Conservation (phyloP, 108 stramenopile species). For the Nannochloropsis gaditana region DNA sequence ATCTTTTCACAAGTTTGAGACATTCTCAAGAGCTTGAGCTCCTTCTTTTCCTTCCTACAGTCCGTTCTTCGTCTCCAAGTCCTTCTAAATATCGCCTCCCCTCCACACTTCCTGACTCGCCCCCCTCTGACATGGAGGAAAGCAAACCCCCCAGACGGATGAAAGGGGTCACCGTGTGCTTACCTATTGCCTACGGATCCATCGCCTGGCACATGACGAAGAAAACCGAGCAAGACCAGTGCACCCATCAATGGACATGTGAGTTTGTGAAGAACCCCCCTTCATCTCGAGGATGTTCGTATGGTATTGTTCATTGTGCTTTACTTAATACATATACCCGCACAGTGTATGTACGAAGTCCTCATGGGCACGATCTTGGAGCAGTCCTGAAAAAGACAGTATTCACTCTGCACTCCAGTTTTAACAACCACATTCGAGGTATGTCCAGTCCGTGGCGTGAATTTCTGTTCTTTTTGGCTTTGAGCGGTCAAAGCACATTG, state of each 20-base stretch:
- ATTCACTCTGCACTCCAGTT: slow-evolving; percentile 91
- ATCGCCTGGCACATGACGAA: slow-evolving; percentile 76
- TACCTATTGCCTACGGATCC: slow-evolving; percentile 82
- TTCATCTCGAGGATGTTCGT: neutral
- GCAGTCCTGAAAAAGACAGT: slow-evolving; percentile 76
- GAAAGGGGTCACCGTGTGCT: slow-evolving; percentile 46
- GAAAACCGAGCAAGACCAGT: slow-evolving; percentile 63
- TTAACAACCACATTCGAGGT: slow-evolving; percentile 60
- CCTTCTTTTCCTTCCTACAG: too few species aligned
- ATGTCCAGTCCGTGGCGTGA: neutral
- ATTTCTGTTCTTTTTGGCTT: neutral
- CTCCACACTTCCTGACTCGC: neutral
- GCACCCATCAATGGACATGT: slow-evolving; percentile 73
- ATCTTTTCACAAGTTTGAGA: too few species aligned
- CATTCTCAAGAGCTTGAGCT: too few species aligned
- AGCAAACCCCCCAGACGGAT: neutral
- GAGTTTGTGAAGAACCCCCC: neutral
- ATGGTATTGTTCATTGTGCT: neutral
- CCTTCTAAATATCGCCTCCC: neutral
- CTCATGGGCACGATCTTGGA: slow-evolving; percentile 73
- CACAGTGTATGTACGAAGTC: slow-evolving; percentile 63
- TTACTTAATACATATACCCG: neutral
- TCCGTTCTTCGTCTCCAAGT: too few species aligned
- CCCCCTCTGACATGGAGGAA: neutral
- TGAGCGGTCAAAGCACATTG: slow-evolving; percentile 22